These are phyloP conservation scores for Lactarius sp. DNA, from an alignment of 768 basidiomycete genomes.

Conservation along the genomic window DNA sequence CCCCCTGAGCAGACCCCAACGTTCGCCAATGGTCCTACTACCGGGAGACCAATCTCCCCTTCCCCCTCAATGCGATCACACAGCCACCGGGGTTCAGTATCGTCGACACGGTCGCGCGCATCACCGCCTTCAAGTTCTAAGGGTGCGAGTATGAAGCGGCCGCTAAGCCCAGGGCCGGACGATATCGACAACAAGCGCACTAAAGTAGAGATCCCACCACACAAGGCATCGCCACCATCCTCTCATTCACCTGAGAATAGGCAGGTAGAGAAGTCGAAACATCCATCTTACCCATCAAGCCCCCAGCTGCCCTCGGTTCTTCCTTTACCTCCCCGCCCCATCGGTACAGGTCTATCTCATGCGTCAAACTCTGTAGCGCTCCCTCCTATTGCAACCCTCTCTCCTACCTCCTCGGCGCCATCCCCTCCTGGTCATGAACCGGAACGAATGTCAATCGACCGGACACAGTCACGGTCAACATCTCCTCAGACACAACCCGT, in stretches of 20 bases:
- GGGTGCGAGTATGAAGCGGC: conserved; percentile 51
- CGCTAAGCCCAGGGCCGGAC: conserved; percentile 63
- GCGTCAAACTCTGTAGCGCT: conserved; percentile 45
- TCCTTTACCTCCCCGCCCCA: conserved; percentile 71
- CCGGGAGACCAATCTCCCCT: conserved; percentile 18
- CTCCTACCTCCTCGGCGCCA: conserved; percentile 53
- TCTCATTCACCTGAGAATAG: conserved; percentile 59
- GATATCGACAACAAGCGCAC: conserved; percentile 55
- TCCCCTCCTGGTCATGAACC: conserved; percentile 46
- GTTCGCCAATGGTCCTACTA: conserved; percentile 21
- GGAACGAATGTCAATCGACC: conserved; percentile 48
- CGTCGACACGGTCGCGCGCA: conserved; percentile 57
- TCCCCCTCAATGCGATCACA: conserved; percentile 42
- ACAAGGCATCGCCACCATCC: conserved; percentile 54
- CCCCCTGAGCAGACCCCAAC: conserved; percentile 25
- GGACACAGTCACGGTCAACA: conserved; percentile 37
- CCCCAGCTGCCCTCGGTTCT: conserved; percentile 57
- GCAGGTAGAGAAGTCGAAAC: conserved; percentile 36
- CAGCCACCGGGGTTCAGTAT: conserved; percentile 62
- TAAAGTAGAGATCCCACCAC: conserved; percentile 49
- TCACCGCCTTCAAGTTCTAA: conserved; percentile 48
- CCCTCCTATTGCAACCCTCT: conserved; percentile 66
- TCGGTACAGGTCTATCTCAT: conserved; percentile 50
- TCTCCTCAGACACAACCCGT: conserved; percentile 43
- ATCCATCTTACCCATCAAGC: conserved; percentile 36